Evolutionary conservation across 768 basidiomycete species (phyloP), one percentile per base, ranked within the genome.

Genomic region (Boletus sensibilis): DNA sequence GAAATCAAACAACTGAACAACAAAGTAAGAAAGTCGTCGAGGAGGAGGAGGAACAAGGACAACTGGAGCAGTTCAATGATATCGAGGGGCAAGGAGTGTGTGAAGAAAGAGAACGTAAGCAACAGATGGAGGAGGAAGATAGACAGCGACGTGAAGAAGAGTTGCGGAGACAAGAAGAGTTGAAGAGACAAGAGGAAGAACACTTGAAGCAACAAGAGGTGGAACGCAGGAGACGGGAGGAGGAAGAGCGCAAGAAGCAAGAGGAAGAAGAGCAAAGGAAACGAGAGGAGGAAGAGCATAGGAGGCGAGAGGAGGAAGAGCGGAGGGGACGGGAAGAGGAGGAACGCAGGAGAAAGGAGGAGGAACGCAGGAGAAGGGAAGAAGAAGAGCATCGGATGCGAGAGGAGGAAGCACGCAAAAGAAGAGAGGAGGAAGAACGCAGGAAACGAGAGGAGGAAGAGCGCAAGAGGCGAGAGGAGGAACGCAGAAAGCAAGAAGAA

Each of bases 311-410:
- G 61, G 75, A 77, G 45, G 78, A 74, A 34, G 76, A 78, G 2
- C 76, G 77, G 45, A 76, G 77, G 53, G 67, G 58, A 13, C 78
- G 76, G 68, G 80, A 80, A 55, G 65, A 64, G 11, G 67, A 48
- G 8, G 67, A 61, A 4, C 27, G 7, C 16, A 53, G 52, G 21
- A 41, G n/a, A 35, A 16, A 23, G 4, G 56, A 69, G 52, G 59
- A 74, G 64, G 61, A 64, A 4, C 40, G 18, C 5, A 51, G 12
- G 65, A 51, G 70, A 68, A 76, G 50, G 77, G 75, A 35, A 76
- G 76, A 53, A 69, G 61, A 31, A 79, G 76, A n/a, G n/a, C n/a
- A n/a, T n/a, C n/a, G 68, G 80, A 81, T 67, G 65, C 20, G 66
- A 53, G 66, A 25, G 4, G 41, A 21, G 13, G 27, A 47, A 16